Base-by-base conservation (phyloP, 73 alveolate genomes). In the Tetrahymena malaccensis region DNA sequence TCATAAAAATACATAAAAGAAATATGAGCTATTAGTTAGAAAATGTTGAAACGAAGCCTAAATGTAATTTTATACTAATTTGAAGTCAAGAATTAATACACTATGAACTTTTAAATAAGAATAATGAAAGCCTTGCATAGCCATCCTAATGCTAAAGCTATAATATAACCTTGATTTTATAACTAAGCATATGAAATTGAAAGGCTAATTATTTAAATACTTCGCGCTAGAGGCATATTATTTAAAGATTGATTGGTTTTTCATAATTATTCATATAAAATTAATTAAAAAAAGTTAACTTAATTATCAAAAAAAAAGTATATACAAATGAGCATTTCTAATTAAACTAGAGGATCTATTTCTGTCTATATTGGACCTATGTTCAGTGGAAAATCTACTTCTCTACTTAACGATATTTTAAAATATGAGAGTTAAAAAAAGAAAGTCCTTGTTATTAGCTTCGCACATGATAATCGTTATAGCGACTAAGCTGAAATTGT, bases 301-400 rank as follows among this genome's bases (percentile, higher is more conserved):
- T 31, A 70, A 70, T 70, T 40, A 70, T 31, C 89, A n/a, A 70
- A 70, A 70, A 50, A 50, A 50, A 50, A 50, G 83, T 70, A n/a
- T 70, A 27, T 25, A 27, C 22, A 22, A n/a, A 70, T 70, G 89
- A 31, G 37, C 85, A 22, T 27, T 27, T 70, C 89, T 27, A 70
- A 70, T 31, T 25, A 22, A 4, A 0, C 11, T 8, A 70, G 89
- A 70, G 89, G 89, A 70, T 31, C 16, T 70, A 70, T 70, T 31
- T 70, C 89, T 27, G 89, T 70, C 37, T 70, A 70, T 11, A 7
- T 70, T 12, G 89, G 89, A 22, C 89, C 89, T 70, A 70, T 70
- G 99, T 98, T 98, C 95, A 96, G 99, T 70, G 99, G 99, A 25
- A 98, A 98, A 96, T 94, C 99, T 44, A 97, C 99, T 35, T 99